phyloP scores from a whole-genome alignment of 2,329 filamentous ascomycete genomes.

The Aspergillus pseudotamarii region DNA sequence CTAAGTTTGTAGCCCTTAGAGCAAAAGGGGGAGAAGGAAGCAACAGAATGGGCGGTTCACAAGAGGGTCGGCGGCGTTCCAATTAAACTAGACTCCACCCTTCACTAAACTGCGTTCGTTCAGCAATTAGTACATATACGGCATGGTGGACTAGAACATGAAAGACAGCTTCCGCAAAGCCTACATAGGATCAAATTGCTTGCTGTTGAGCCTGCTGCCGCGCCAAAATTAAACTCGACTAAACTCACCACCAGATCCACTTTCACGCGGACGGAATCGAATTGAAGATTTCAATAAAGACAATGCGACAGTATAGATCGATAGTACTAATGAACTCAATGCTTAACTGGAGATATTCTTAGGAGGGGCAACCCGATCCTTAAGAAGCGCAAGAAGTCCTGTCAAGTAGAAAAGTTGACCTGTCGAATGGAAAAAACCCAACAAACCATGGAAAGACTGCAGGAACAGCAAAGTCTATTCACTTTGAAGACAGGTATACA shows the following conservation, averaged over 20 bases:
- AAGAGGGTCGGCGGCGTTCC: slow-evolving; percentile 14
- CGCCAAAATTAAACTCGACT: slow-evolving; percentile 1
- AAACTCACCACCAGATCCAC: slow-evolving; percentile 2
- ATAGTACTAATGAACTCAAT: background rate
- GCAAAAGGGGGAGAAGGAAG: slow-evolving; percentile 6
- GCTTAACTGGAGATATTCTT: background rate
- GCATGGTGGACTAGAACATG: slow-evolving; percentile 2
- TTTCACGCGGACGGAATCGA: background rate
- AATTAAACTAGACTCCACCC: slow-evolving; percentile 16
- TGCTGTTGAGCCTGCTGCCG: background rate
- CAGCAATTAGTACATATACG: slow-evolving; percentile 5
- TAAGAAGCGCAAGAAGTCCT: background rate
- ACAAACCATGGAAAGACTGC: slow-evolving; percentile 6
- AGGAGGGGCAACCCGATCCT: background rate
- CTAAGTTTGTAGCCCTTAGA: slow-evolving; percentile 7
- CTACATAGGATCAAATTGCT: background rate
- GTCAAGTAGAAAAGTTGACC: background rate
- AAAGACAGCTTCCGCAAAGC: background rate
- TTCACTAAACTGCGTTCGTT: slow-evolving; percentile 7
- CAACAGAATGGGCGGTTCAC: slow-evolving; percentile 10
- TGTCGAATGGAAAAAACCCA: background rate
- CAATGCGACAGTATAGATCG: background rate
- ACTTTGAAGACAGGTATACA: slow-evolving; percentile 1
- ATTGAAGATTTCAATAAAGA: background rate
- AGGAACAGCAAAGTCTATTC: slow-evolving; percentile 16